phyloP scores from a whole-genome alignment of 768 basidiomycete genomes.

The Mycena rebaudengoi region DNA sequence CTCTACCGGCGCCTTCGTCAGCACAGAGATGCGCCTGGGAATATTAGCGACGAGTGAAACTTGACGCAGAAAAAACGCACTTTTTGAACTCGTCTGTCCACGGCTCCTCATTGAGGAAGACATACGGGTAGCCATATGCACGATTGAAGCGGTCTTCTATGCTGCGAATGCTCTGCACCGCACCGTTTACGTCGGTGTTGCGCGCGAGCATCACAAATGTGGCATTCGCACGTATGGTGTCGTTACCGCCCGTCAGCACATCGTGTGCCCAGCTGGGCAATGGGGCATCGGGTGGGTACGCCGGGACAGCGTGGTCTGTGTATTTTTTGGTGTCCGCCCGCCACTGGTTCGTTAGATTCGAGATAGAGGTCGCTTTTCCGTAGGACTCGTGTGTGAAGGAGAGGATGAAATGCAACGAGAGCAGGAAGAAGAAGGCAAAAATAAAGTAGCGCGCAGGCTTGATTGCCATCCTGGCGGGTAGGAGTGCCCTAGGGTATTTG shows the following conservation, averaged over 20 bases:
- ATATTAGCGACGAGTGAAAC: background rate
- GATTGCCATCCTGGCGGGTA: conserved; percentile 17
- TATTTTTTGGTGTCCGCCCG: conserved; percentile 18
- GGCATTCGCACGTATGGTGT: conserved; percentile 43
- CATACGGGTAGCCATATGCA: conserved; percentile 81
- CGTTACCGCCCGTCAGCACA: background rate
- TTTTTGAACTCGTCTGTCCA: conserved; percentile 83
- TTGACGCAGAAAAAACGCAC: conserved; percentile 43
- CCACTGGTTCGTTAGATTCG: conserved; percentile 12
- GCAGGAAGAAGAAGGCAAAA: conserved; percentile 8
- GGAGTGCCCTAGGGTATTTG: too few relatives aligned
- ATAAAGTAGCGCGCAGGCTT: conserved; percentile 23
- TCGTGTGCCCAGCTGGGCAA: conserved; percentile 18
- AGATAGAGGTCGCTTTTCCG: conserved; percentile 58
- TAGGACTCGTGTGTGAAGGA: conserved; percentile 61
- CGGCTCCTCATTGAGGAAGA: conserved; percentile 84
- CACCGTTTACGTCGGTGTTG: conserved; percentile 68
- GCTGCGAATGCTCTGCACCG: conserved; percentile 75
- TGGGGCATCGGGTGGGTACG: conserved; percentile 31
- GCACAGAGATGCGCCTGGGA: conserved; percentile 38
- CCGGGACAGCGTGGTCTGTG: conserved; percentile 41
- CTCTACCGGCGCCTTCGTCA: conserved; percentile 42
- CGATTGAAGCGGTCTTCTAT: conserved; percentile 88
- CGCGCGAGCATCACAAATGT: conserved; percentile 65
- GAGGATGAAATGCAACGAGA: conserved; percentile 53